Evolutionary conservation across 169 alveolate species (phyloP).

Genomic region (Amoebophrya sp.): DNA sequence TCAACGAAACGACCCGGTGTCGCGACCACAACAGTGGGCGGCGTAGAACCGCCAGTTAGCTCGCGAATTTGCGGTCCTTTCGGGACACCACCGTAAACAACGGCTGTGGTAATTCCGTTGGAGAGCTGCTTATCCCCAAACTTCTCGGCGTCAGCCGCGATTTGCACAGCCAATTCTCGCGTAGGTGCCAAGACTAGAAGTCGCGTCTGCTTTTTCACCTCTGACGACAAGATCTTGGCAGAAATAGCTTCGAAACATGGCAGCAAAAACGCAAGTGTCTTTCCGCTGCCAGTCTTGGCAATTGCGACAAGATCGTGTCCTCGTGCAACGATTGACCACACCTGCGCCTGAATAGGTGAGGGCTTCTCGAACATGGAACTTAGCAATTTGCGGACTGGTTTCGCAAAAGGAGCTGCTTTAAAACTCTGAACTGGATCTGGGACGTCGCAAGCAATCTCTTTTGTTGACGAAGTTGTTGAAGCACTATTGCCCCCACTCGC

Average conservation of each 20-base stretch:
- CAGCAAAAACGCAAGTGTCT: conserved; percentile 19
- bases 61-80: conserved; percentile 13
- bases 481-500: neutral
- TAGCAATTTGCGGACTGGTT: neutral
- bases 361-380: neutral
- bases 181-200: conserved; percentile 21
- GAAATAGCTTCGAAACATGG: neutral
- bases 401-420: neutral
- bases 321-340: neutral
- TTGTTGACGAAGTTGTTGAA: neutral
- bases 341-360: conserved; percentile 1
- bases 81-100: conserved; percentile 27
- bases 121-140: neutral
- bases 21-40: conserved; percentile 68
- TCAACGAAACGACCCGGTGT: conserved; percentile 81
- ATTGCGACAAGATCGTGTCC: neutral
- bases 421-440: neutral
- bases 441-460: neutral
- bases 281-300: neutral
- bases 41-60: conserved; percentile 4
- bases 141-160: neutral
- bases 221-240: neutral
- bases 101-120: neutral
- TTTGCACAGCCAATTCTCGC: neutral
- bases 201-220: neutral